Conservation (phyloP, 228 moss, liverwort and hornwort genomes). For the Sphagnum fallax region DNA sequence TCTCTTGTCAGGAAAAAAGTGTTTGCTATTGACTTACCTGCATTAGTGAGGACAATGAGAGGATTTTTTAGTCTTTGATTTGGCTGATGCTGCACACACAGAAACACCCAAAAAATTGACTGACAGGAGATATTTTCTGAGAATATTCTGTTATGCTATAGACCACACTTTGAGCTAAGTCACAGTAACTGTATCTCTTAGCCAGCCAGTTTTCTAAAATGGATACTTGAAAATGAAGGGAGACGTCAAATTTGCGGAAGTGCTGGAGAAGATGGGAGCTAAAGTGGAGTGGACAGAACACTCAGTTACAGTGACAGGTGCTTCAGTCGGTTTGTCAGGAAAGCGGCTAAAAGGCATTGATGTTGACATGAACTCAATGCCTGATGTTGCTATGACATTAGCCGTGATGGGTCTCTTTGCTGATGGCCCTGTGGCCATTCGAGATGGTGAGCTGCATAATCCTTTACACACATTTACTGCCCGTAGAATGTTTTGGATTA, state of each 20-base stretch:
- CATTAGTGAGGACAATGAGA: too few species aligned
- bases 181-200: too few species aligned
- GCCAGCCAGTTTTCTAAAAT: too few species aligned
- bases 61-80: too few species aligned
- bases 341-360: constrained; percentile 79
- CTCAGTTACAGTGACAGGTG: constrained; percentile 65
- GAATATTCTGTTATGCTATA: too few species aligned
- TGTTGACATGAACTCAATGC: constrained; percentile 97
- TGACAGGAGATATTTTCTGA: too few species aligned
- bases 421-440: constrained; percentile 68
- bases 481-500: neutral
- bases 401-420: constrained; percentile 86
- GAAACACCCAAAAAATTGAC: too few species aligned
- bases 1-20: too few species aligned
- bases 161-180: too few species aligned
- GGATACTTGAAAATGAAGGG: constrained; percentile 35
- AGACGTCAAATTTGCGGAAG: constrained; percentile 83
- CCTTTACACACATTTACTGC: neutral
- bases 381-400: constrained; percentile 97
- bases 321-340: constrained; percentile 43
- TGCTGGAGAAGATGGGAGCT: constrained; percentile 74
- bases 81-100: too few species aligned
- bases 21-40: too few species aligned
- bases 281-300: constrained; percentile 78
- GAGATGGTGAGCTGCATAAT: constrained; percentile 47